Conservation (phyloP, 2,329 filamentous ascomycete species). For the Xenosphaeropsis pyriputrescens region DNA sequence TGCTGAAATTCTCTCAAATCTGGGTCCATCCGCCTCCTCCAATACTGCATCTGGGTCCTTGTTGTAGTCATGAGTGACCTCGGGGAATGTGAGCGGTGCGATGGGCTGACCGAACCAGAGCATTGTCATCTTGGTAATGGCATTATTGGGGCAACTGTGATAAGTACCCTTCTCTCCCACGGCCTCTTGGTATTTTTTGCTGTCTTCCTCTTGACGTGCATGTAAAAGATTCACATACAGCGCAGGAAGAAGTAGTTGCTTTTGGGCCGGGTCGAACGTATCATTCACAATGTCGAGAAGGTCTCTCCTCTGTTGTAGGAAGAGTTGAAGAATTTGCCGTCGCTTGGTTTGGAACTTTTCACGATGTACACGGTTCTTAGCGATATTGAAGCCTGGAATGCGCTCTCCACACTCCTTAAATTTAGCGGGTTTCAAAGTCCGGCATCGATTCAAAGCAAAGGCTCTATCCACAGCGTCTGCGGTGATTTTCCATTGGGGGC, state of each 20-base stretch:
- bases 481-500: neutral
- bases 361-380: neutral
- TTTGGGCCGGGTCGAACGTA: neutral
- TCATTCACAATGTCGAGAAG: neutral
- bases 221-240: neutral
- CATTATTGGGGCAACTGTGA: constrained; percentile 4
- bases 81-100: constrained; percentile 8
- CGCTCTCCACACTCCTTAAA: neutral
- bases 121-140: constrained; percentile 17
- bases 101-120: constrained; percentile 16
- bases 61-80: neutral
- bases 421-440: neutral
- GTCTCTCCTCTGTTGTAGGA: neutral
- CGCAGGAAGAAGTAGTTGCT: neutral
- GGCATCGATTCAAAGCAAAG: too few relatives aligned
- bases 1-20: constrained; percentile 9
- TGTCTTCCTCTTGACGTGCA: neutral
- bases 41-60: neutral
- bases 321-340: neutral
- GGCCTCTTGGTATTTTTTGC: neutral
- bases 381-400: neutral
- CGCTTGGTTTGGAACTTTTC: neutral
- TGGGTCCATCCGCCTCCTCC: constrained; percentile 5
- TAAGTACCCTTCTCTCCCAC: neutral
- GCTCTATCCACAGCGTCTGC: neutral